Base-by-base conservation (phyloP, 805 yeast genomes). In the Nematodospora valgi region DNA sequence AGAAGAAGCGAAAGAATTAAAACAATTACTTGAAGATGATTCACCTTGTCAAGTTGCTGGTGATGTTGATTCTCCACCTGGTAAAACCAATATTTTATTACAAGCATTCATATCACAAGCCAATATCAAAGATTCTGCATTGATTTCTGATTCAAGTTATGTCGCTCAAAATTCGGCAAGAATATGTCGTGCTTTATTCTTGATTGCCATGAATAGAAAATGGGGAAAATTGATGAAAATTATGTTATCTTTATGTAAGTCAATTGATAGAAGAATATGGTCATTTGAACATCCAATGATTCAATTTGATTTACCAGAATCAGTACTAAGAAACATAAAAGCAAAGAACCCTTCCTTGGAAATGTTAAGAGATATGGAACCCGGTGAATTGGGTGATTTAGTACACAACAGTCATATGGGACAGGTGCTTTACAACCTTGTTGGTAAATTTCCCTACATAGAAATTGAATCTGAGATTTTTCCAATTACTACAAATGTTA, bases 131-230 rank as follows among this genome's bases (percentile, higher is more conserved):
- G 96, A 87, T 39, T 79, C 96, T 3, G 83, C 98, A 0, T 64
- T 93, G 39, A 67, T 76, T 2, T 86, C 97, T 0, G 98, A 93
- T 58, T 72, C 86, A 32, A 84, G 86, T 43, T 93, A 93, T 55
- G 95, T 93, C 38, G 97, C 98, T 1, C 98, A 93, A 51, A 93
- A 93, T 51, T 76, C 97, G 3, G 87, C 91, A 1, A 80, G 99
- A 67, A 91, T 93, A 22, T 78, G 95, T 46, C 76, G 98, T 17
- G 96, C 98, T 0, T 66, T 94, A 32, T 88, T 93, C 48, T 62
- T 89, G 43, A 79, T 93, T 42, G 94, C 95, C 23, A 65, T 93
- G 23, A 85, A 86, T 51, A 70, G 98, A 46, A 69, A 94, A 39
- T 93, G 99, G 99, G 96, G 98, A 1, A 57, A 64, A 5, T 79